phyloP scores from a whole-genome alignment of 768 basidiomycete species.

The Naganishia antarctica region DNA sequence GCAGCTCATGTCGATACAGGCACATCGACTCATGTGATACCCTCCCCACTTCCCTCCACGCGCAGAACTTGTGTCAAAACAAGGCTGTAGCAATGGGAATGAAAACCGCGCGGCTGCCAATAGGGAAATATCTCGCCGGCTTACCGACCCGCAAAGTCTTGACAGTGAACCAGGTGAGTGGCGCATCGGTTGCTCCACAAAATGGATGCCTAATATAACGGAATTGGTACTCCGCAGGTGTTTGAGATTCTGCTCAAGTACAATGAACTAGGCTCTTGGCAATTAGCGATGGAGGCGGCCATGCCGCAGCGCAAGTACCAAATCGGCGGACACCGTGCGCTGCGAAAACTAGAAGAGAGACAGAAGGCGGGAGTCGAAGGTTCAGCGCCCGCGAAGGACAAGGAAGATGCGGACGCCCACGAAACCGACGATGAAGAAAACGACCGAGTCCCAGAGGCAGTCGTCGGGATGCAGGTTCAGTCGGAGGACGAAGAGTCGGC shows the following conservation, averaged over 20 bases:
- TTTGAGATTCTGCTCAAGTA: conserved; percentile 88
- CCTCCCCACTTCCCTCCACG: neutral
- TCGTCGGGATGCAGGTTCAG: neutral
- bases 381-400: conserved; percentile 31
- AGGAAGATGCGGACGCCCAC: conserved; percentile 32
- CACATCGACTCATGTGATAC: too few relatives aligned
- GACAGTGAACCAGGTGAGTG: conserved; percentile 77
- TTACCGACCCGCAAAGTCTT: conserved; percentile 88
- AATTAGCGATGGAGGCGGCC: conserved; percentile 75
- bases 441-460: conserved; percentile 6
- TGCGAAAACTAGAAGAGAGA: conserved; percentile 23
- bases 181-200: conserved; percentile 11
- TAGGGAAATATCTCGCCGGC: conserved; percentile 79
- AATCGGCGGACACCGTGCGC: conserved; percentile 48
- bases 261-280: conserved; percentile 82
- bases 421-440: conserved; percentile 11
- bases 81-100: conserved; percentile 72
- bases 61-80: conserved; percentile 80
- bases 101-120: conserved; percentile 83
- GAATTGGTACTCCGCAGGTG: conserved; percentile 50
- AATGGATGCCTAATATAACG: conserved; percentile 6
- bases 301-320: conserved; percentile 89
- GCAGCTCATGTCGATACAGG: too few relatives aligned
- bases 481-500: neutral
- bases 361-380: conserved; percentile 13